Evolutionary conservation across 768 basidiomycete species (phyloP), one percentile per base, ranked within the genome.

Genomic region (Floccularia luteovirens): DNA sequence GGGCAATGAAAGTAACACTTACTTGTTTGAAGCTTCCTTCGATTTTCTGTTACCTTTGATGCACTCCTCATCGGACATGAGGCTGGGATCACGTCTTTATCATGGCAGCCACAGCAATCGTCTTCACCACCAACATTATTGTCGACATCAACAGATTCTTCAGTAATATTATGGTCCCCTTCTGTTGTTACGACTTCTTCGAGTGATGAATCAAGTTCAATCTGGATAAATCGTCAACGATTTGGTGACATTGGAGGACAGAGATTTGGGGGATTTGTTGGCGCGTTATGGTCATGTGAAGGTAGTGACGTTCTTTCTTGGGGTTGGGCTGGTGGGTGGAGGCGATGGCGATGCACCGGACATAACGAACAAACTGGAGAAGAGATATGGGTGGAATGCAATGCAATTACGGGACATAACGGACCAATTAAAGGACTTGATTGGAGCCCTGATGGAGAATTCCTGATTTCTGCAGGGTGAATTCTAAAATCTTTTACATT

Each of bases 1-100:
- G 14, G 14, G 27, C 27, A 28, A 8, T 28, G 27, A 8, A 8
- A 8, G 8, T 28, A 14, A 8, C 14, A 8, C 27, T 28, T 8
- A 28, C 27, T 8, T 28, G 20, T 34, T 8, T 19, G 32, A 36
- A 67, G 67, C 22, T 43, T 54, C 25, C 55, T 56, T 24, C 77
- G 79, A 42, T 94, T 79, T 53, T 78, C 83, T 5, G 75, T 96
- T 25, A 88, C 85, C 1, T 90, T 97, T 41, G 96, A 98, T 52
- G 92, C 96, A 1, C 75, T 99, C 7, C 72, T 99, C 14, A 66
- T 98, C 17, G 94, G 96, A n/a, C 96, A 99, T 52, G 96, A 99
- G 64, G 86, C 84, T 4, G 88, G 87, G 20, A 67, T 99, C 20
- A 96, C 94, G 0, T 86, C 82, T 23, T 57, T 98, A n/a, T 66